Base-by-base conservation (phyloP, 169 alveolate species). In the Besnoitia besnoiti region DNA sequence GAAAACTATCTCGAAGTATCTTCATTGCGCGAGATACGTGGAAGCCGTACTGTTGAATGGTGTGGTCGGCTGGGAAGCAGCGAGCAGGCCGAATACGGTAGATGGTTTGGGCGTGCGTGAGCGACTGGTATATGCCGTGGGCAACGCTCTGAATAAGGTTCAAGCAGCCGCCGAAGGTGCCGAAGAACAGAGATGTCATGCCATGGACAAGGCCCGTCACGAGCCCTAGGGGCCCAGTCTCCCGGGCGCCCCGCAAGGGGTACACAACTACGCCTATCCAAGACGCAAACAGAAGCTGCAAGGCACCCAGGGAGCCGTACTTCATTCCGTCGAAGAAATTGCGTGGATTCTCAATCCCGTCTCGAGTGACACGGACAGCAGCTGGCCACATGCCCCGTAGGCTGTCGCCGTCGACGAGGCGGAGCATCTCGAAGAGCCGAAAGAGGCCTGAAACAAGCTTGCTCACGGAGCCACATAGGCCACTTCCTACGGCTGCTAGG, bases 331-430 rank as follows among this genome's bases (percentile, higher is more conserved):
- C 91, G 40, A 44, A 33, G 21, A 91, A 37, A 21, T 89, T 84
- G 77, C 49, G 76, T 46, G 94, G 94, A 12, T 89, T 62, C 82
- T 91, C 94, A 16, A 82, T 37, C 12, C 79, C 79, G 10, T 62
- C 47, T 0, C 91, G 91, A 33, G 73, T 73, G 75, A 85, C 91
- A 39, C 94, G 61, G 30, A 91, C 46, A 30, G 91, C 47, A 50
- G 87, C 94, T 7, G 94, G 94, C 94, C 94, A 91, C 39, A 84
- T 35, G n/a, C 79, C 40, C 44, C 82, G 77, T 27, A 91, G 47
- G 42, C 89, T 55, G 82, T 50, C 82, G 24, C 87, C 73, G 33
- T 91, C 94, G 27, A 82, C 88, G 21, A 91, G 87, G 30, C 87
- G 61, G 75, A 91, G 51, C 30, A 47, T 37, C 35, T 67, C 62